These are phyloP conservation scores for Botrytis galanthina DNA, from an alignment of 2,329 filamentous ascomycete genomes.

Conservation along the genomic window DNA sequence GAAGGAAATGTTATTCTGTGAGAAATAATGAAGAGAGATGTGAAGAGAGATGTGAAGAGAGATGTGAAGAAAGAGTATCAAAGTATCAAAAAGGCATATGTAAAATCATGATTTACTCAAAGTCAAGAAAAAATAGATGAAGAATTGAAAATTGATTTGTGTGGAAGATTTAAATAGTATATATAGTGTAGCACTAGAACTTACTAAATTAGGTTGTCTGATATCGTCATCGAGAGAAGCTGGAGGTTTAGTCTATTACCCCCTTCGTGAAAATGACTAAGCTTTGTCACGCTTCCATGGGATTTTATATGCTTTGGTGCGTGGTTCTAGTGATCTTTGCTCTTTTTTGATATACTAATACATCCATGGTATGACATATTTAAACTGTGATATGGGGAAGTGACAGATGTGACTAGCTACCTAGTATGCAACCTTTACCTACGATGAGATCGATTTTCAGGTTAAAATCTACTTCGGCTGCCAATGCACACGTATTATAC, in stretches of 20 bases:
- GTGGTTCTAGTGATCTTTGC: not conserved
- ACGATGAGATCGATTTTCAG: not conserved
- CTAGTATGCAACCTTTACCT: not conserved
- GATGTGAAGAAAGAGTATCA: not conserved
- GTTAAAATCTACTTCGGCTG: not conserved
- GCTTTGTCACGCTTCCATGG: not conserved
- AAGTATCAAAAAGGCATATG: not conserved
- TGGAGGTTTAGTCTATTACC: not conserved
- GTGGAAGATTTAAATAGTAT: not conserved
- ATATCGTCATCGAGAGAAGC: not conserved
- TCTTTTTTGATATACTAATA: not conserved
- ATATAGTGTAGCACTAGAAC: not conserved
- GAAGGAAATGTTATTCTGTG: not conserved
- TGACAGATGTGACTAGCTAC: not conserved
- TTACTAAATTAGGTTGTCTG: too few species aligned
- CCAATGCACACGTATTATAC: not conserved
- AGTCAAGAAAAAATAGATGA: not conserved
- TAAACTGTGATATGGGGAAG: not conserved
- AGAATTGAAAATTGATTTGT: not conserved
- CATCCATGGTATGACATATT: not conserved
- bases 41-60: not conserved
- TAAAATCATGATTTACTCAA: not conserved
- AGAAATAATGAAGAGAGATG: not conserved
- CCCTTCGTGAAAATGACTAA: not conserved
- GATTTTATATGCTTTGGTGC: not conserved